phyloP scores from a whole-genome alignment of 192 early-diverging fungal genomes.

The Dispira simplex region DNA sequence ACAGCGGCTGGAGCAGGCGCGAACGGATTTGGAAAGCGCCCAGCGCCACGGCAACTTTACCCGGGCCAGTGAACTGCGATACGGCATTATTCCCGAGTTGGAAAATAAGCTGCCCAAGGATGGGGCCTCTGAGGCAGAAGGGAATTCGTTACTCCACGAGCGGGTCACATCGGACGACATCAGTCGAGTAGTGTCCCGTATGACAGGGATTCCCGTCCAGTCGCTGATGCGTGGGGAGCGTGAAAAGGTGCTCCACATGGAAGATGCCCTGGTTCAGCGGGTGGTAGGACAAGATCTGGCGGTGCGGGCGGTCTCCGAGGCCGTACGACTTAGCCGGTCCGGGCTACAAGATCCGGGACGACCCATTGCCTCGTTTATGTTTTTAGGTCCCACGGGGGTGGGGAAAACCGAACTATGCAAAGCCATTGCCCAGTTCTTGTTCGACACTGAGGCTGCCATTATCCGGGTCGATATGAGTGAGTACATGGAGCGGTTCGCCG shows the following conservation, averaged over 20 bases:
- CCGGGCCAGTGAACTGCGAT: constrained; percentile 57
- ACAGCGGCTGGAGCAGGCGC: constrained; percentile 50
- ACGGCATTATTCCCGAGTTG: constrained; percentile 58
- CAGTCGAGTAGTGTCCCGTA: constrained; percentile 50
- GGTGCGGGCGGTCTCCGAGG: constrained; percentile 80
- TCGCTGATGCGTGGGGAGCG: constrained; percentile 52
- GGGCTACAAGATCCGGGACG: constrained; percentile 68
- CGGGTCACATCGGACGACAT: constrained; percentile 66
- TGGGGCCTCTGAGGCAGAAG: constrained; percentile 16
- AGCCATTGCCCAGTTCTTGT: constrained; percentile 57
- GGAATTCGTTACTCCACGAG: constrained; percentile 53
- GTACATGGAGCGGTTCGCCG: constrained; percentile 56
- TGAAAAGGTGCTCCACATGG: constrained; percentile 59
- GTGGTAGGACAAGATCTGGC: constrained; percentile 91
- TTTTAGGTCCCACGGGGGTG: constrained; percentile 71
- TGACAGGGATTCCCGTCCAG: constrained; percentile 70
- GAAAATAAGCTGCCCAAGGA: constrained; percentile 46
- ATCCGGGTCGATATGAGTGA: constrained; percentile 71
- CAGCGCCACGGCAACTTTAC: constrained; percentile 58
- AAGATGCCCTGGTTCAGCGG: constrained; percentile 56
- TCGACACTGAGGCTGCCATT: constrained; percentile 54
- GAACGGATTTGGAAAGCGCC: constrained; percentile 55
- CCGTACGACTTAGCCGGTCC: constrained; percentile 77
- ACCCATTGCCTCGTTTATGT: constrained; percentile 77
- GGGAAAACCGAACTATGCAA: constrained; percentile 73